Percentiles rank a stretch among this genome's conserved stretches.
Conservation (phyloP, 2,329 filamentous ascomycete genomes). For the Cercospora sp. region DNA sequence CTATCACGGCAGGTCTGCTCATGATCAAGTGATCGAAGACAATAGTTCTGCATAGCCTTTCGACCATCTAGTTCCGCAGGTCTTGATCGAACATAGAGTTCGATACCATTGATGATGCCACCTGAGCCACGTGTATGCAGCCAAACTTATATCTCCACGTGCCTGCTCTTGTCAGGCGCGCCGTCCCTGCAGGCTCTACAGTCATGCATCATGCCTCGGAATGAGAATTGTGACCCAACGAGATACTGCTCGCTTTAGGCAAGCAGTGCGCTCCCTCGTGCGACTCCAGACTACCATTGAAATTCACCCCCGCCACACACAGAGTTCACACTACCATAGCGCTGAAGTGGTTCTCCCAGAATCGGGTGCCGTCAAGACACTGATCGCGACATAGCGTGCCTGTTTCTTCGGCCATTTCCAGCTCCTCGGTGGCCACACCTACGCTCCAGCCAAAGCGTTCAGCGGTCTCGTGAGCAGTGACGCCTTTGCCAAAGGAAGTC, state of each 20-base stretch:
- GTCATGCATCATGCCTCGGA: neutral
- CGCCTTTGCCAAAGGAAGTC: conserved; percentile 70
- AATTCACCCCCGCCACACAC: neutral
- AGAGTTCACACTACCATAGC: neutral
- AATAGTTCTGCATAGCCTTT: neutral
- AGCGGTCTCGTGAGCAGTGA: conserved; percentile 86
- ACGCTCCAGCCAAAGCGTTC: conserved; percentile 96
- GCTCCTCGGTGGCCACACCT: conserved; percentile 89
- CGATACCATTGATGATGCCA: neutral
- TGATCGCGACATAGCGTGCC: conserved; percentile 88
- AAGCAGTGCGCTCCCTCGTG: neutral
- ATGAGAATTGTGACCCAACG: neutral
- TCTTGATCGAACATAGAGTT: neutral
- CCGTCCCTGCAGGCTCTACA: neutral
- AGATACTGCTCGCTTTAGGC: neutral
- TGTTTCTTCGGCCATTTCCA: conserved; percentile 94
- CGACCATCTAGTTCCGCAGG: neutral
- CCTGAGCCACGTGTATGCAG: neutral
- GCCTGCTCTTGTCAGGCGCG: neutral
- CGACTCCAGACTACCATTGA: neutral
- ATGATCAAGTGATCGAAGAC: neutral
- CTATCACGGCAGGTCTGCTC: neutral
- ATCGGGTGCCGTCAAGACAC: conserved; percentile 83
- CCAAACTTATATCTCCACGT: neutral
- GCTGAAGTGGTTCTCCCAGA: conserved; percentile 74